Base-by-base conservation (phyloP, 2,329 filamentous ascomycete species). In the Beauveria brongniartii region DNA sequence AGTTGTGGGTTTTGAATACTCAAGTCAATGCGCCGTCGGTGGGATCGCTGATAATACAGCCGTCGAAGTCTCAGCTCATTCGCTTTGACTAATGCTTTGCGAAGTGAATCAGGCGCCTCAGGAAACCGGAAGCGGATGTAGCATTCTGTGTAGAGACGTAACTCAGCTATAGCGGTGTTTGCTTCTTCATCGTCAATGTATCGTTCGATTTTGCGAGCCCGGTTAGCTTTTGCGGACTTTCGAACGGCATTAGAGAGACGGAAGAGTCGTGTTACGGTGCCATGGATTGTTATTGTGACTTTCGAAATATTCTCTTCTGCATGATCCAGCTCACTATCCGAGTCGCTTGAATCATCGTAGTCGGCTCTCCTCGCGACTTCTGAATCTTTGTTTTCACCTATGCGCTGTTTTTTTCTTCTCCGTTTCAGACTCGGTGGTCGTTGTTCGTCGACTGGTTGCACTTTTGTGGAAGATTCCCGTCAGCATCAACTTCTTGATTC, bases 81-180 rank as follows among this genome's bases (percentile, higher is more conserved):
- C 20, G 65, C 65, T 47, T 65, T 48, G 24, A 66, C 55, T 44
- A 66, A 58, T 28, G 58, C 64, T 24, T 22, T 43, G 59, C 68
- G 66, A 41, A 70, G 68, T 8, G 67, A 26, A 22, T 69, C 66
- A 12, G 67, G 63, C 48, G 68, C 65, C 62, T 63, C 24, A 1
- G 68, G 65, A 65, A 69, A 70, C 55, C 66, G 68, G 61, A 66
- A 69, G 16, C 55, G 22, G 63, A 70, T 68, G 57, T 70, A 70
- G 66, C 65, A 67, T 61, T 67, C 55, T 18, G 68, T 70, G 61
- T 69, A 69, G 53, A 68, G 62, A 66, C 68, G 65, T 51, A 69
- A 64, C 47, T 70, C 68, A 26, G 26, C 64, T 47, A 70, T 66
- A 30, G 68, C 68, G 6, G 61, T 64, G 47, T 70, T 70, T 65